A percentile compares a stretch with the other conserved stretches of the same genome.
Conservation (phyloP, 495 filamentous ascomycete species). For the Astrothelium macrocarpum region DNA sequence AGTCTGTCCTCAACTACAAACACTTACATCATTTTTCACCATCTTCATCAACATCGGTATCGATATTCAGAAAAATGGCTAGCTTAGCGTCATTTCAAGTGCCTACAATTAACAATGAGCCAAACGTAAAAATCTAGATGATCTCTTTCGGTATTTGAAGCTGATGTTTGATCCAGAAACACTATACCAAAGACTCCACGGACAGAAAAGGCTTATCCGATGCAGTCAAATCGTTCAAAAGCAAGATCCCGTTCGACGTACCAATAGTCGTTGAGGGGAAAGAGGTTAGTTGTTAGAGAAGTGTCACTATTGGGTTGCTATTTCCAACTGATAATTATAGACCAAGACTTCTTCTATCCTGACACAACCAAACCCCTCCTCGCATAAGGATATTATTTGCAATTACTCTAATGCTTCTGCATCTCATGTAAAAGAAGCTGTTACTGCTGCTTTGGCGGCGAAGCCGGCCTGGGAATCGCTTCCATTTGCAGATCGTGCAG, state of each 20-base stretch:
- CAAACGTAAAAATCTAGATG: constrained; percentile 76
- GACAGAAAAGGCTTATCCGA: constrained; percentile 65
- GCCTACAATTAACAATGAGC: constrained; percentile 81
- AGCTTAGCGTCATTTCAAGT: constrained; percentile 73
- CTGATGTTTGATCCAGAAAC: constrained; percentile 48
- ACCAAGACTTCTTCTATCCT: constrained; percentile 43
- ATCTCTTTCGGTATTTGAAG: too few species aligned
- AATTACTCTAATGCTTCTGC: constrained; percentile 67
- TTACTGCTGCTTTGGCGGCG: constrained; percentile 69
- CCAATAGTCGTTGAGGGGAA: constrained; percentile 73
- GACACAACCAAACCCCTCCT: constrained; percentile 64
- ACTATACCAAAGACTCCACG: constrained; percentile 71
- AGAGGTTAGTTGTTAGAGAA: constrained; percentile 40
- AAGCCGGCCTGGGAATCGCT: constrained; percentile 72
- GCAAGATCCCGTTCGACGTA: constrained; percentile 54
- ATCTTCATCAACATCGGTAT: neutral
- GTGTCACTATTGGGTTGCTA: constrained; percentile 8
- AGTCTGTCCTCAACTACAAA: neutral
- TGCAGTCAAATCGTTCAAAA: constrained; percentile 53
- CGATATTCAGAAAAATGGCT: constrained; percentile 18
- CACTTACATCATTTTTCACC: neutral
- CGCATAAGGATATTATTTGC: constrained; percentile 62
- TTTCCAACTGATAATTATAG: too few species aligned
- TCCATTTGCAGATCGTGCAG: constrained; percentile 82
- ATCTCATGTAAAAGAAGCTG: constrained; percentile 62